Evolutionary conservation across 305 asterid genomes (phyloP).

Genomic region (Solanum chacoense): DNA sequence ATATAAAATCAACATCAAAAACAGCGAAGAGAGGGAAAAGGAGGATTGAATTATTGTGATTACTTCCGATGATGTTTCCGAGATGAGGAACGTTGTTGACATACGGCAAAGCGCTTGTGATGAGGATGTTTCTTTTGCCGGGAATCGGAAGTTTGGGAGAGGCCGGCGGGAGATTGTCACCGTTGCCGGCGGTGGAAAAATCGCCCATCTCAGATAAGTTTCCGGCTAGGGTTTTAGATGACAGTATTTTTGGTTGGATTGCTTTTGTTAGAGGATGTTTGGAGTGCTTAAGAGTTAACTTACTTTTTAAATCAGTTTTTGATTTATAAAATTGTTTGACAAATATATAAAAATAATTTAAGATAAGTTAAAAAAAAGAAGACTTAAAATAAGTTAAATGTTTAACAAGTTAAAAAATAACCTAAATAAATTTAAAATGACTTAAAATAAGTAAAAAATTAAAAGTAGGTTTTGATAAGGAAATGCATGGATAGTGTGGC

Average conservation of each 20-base stretch:
- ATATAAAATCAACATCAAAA: neutral
- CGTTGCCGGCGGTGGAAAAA: neutral
- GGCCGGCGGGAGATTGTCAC: neutral
- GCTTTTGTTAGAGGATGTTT: neutral
- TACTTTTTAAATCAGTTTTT: neutral
- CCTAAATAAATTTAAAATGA: too few relatives aligned
- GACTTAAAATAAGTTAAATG: too few relatives aligned
- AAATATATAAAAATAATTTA: too few relatives aligned
- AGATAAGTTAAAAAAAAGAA: too few relatives aligned
- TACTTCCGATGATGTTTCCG: constrained; percentile 92
- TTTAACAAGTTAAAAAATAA: neutral
- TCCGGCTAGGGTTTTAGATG: neutral
- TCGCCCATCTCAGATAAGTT: neutral
- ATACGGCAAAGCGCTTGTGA: constrained; percentile 90
- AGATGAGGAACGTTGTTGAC: constrained; percentile 96
- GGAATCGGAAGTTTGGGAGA: constrained; percentile 55
- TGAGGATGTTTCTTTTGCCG: constrained; percentile 71
- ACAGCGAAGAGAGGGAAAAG: neutral
- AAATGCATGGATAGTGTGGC: neutral
- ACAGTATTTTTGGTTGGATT: neutral
- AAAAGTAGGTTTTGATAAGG: neutral
- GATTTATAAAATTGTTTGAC: too few relatives aligned
- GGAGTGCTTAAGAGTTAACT: neutral
- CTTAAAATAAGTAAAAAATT: too few relatives aligned
- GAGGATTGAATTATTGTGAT: neutral